Evolutionary conservation across 2,329 filamentous ascomycete genomes (phyloP).

Genomic region (Xylaria digitata): DNA sequence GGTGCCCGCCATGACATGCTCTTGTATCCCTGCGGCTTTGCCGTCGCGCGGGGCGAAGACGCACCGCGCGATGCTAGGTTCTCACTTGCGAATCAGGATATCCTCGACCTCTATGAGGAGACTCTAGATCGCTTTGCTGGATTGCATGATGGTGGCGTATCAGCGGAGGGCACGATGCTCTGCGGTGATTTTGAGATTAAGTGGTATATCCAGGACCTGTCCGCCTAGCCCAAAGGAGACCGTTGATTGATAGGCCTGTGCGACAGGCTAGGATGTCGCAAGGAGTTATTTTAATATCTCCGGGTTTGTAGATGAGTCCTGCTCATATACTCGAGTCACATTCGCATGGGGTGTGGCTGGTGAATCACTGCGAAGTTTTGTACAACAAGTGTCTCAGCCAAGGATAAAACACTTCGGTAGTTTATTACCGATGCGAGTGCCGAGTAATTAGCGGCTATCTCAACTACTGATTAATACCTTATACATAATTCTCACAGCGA

Average conservation of each 20-base stretch:
- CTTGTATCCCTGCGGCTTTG: conserved; percentile 37
- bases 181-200: conserved; percentile 36
- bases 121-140: conserved; percentile 37
- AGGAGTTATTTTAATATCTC: background rate
- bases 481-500: background rate
- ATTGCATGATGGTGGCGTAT: conserved; percentile 38
- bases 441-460: background rate
- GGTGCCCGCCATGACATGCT: conserved; percentile 39
- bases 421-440: background rate
- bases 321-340: background rate
- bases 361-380: background rate
- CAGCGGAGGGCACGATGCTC: conserved; percentile 43
- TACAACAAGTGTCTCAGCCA: background rate
- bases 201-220: conserved; percentile 40
- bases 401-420: background rate
- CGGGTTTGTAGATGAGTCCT: background rate
- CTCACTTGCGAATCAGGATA: conserved; percentile 43
- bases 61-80: conserved; percentile 34
- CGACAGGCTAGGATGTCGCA: too few relatives aligned
- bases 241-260: background rate
- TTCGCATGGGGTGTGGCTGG: too few relatives aligned
- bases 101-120: conserved; percentile 40
- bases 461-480: background rate
- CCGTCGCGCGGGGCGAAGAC: conserved; percentile 34
- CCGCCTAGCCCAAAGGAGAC: background rate